Evolutionary conservation across 768 basidiomycete species (phyloP).

Genomic region (Serpula lacrymans): DNA sequence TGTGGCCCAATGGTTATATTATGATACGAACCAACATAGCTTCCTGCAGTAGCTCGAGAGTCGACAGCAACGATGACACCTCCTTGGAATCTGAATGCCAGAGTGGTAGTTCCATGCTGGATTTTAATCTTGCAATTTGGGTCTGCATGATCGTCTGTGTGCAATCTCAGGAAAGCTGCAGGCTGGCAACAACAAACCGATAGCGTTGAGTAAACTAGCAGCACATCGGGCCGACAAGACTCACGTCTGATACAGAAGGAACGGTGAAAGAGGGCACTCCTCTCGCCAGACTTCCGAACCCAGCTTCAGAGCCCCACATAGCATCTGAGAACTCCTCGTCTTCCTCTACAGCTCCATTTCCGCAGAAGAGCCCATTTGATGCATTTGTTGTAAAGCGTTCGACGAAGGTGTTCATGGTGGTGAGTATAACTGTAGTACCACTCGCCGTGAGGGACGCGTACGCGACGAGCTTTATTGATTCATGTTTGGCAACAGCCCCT

Average conservation of each 20-base stretch:
- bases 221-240: conserved; percentile 22
- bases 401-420: conserved; percentile 70
- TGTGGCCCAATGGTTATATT: neutral
- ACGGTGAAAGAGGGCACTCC: conserved; percentile 72
- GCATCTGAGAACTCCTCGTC: conserved; percentile 63
- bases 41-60: conserved; percentile 94
- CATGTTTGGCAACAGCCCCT: conserved; percentile 1
- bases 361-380: conserved; percentile 45
- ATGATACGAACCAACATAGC: conserved; percentile 80
- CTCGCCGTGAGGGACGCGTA: conserved; percentile 26
- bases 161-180: conserved; percentile 82
- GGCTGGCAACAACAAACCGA: conserved; percentile 54
- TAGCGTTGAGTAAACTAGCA: neutral
- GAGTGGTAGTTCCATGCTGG: conserved; percentile 96
- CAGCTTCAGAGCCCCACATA: conserved; percentile 84
- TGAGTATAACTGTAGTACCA: conserved; percentile 3
- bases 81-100: conserved; percentile 95
- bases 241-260: conserved; percentile 73
- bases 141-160: conserved; percentile 95
- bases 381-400: conserved; percentile 60
- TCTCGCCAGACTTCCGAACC: conserved; percentile 70
- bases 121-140: conserved; percentile 96
- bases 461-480: conserved; percentile 1
- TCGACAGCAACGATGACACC: conserved; percentile 99
- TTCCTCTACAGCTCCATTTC: conserved; percentile 44